A percentile compares a stretch with the other conserved stretches of the same genome.
phyloP scores from a whole-genome alignment of 441 rosid genomes.

The Brassica hybrid region DNA sequence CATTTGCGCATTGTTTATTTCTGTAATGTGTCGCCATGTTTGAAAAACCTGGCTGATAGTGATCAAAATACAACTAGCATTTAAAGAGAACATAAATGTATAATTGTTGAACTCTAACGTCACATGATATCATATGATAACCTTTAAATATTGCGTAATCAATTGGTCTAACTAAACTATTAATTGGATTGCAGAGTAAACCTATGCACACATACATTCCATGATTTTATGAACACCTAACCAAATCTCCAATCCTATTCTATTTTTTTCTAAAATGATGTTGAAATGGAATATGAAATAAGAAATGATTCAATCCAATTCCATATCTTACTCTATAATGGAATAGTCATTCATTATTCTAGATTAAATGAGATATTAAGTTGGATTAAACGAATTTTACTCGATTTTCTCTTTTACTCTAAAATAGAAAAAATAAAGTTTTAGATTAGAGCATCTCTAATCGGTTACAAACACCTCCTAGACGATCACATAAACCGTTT shows the following conservation, averaged over 20 bases:
- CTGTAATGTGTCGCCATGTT: conserved; percentile 19
- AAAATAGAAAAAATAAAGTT: too few relatives aligned
- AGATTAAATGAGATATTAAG: too few relatives aligned
- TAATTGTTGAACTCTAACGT: conserved; percentile 27
- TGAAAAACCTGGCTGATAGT: conserved; percentile 30
- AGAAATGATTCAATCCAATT: too few relatives aligned
- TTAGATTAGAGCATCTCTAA: neutral
- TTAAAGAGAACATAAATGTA: conserved; percentile 20
- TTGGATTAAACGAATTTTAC: too few relatives aligned
- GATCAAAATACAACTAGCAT: conserved; percentile 1
- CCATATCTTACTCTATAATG: too few relatives aligned
- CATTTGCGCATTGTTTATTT: conserved; percentile 24
- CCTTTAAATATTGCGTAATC: neutral
- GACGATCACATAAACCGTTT: neutral
- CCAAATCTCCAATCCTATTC: too few relatives aligned
- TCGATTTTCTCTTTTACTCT: too few relatives aligned
- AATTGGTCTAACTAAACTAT: neutral
- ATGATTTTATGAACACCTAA: neutral
- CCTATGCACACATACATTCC: neutral
- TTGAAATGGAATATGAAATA: too few relatives aligned
- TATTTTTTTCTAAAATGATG: too few relatives aligned
- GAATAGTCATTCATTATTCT: too few relatives aligned
- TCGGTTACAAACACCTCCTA: neutral
- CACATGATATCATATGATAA: conserved; percentile 4
- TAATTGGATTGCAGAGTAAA: neutral